These are phyloP conservation scores for Yamadazyma songkhlaensis DNA, from an alignment of 1,139 yeast species.

Conservation along the genomic window DNA sequence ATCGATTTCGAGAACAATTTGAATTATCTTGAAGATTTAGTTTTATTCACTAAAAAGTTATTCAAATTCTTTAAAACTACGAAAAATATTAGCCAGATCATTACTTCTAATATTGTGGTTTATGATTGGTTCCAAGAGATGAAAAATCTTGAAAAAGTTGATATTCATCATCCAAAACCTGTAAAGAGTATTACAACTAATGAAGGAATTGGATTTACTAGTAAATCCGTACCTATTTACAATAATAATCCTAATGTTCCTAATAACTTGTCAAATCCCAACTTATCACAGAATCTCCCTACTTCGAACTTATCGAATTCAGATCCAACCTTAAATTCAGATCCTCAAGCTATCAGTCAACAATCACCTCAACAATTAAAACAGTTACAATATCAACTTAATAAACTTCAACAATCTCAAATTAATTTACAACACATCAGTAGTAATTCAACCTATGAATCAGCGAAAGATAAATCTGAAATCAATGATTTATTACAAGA, in stretches of 20 bases:
- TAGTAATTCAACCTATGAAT: conserved; percentile 6
- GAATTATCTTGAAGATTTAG: conserved; percentile 12
- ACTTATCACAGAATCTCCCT: not conserved
- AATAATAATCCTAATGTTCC: too few species aligned
- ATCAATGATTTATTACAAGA: conserved; percentile 14
- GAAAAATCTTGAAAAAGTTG: conserved; percentile 7
- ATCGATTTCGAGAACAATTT: conserved; percentile 22
- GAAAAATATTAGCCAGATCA: conserved; percentile 8
- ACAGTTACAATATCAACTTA: conserved; percentile 13
- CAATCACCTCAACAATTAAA: conserved; percentile 6
- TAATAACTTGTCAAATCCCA: not conserved
- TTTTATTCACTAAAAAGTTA: conserved; percentile 11
- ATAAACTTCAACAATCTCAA: conserved; percentile 13
- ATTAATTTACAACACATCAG: conserved; percentile 7
- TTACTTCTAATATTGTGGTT: conserved; percentile 12
- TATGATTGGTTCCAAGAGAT: conserved; percentile 17
- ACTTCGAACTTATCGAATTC: conserved; percentile 4
- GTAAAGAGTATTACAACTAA: not conserved
- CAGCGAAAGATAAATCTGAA: conserved; percentile 10
- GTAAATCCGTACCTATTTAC: conserved; percentile 3
- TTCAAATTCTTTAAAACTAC: conserved; percentile 9
- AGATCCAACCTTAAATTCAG: conserved; percentile 3
- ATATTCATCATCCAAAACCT: conserved; percentile 4
- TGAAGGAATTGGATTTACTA: not conserved
- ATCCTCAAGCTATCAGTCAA: not conserved